Base-by-base conservation (phyloP, 495 filamentous ascomycete genomes). In the Aspergillus cavernicola region DNA sequence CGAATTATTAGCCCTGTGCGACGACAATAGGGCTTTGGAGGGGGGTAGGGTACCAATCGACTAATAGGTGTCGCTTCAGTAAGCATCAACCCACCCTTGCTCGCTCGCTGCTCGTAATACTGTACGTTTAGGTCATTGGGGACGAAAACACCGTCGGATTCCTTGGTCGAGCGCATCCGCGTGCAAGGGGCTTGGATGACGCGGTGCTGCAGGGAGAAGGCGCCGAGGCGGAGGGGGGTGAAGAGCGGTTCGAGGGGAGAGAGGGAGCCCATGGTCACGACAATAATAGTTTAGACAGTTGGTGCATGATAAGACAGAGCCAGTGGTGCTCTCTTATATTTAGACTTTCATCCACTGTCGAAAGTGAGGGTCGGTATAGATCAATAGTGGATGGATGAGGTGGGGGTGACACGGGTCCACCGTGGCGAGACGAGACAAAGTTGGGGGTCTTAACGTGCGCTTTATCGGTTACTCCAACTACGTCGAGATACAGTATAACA, bases 181-280 rank as follows among this genome's bases (percentile, higher is more conserved):
- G 80, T 84, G 35, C 78, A 60, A 5, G 79, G 80, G 2, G 79
- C 78, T 58, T 78, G 70, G 16, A 73, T 65, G 26, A 84, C 59
- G 10, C 79, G 76, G 59, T 83, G 78, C 12, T 65, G 61, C 20
- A 82, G 73, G 6, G 66, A 63, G 11, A 78, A 51, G 29, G 67
- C 55, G 11, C 75, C 77, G 7, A 83, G 55, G 26, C 63, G 67
- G 20, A 85, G 56, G 13, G 82, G 78, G 11, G 68, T 58, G 70
- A 86, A 85, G 38, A 85, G 73, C 37, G 59, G 40, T n/a, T 61
- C 61, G 39, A 57, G 48, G n/a, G 53, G 28, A 9, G 62, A 54
- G 19, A 67, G 46, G 47, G 64, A 67, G 35, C 66, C 66, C 64
- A 67, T 65, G 51, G 22, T 62, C 56, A 18, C 37, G 46, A 15